phyloP scores from a whole-genome alignment of 805 yeast species.

The Saccharomyces mikatae region DNA sequence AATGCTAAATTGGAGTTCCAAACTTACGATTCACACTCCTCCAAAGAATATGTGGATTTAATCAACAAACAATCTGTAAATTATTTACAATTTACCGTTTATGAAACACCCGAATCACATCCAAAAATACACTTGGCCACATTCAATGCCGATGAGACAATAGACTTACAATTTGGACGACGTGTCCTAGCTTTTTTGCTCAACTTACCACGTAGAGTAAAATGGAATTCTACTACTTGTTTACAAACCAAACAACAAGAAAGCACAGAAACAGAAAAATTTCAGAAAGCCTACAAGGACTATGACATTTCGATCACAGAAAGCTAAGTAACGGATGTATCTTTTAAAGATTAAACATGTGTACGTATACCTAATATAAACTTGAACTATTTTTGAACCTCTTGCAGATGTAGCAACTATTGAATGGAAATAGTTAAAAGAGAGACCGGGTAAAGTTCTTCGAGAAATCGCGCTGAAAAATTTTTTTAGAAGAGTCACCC shows the following conservation, averaged over 20 bases:
- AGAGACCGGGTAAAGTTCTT: neutral
- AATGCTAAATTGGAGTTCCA: conserved; percentile 40
- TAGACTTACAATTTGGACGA: conserved; percentile 82
- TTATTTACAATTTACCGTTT: conserved; percentile 30
- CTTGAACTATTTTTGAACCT: neutral
- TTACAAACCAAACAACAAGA: conserved; percentile 58
- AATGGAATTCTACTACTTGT: conserved; percentile 63
- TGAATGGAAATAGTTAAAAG: neutral
- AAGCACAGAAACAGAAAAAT: conserved; percentile 49
- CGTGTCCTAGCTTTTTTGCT: conserved; percentile 62
- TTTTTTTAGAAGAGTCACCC: neutral
- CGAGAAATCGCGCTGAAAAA: neutral
- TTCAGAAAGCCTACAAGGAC: conserved; percentile 46
- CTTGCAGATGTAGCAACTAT: neutral
- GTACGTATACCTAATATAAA: neutral
- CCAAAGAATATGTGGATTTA: conserved; percentile 22
- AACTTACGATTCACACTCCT: conserved; percentile 22
- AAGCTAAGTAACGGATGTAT: neutral
- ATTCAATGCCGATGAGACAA: conserved; percentile 29
- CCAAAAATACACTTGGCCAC: conserved; percentile 29
- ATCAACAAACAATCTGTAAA: conserved; percentile 26
- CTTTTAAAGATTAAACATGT: too few relatives aligned
- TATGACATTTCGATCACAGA: conserved; percentile 43
- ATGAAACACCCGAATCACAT: conserved; percentile 24
- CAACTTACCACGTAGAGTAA: conserved; percentile 50